Base-by-base conservation (phyloP, 345 rosid species). In the Citrus glauca region DNA sequence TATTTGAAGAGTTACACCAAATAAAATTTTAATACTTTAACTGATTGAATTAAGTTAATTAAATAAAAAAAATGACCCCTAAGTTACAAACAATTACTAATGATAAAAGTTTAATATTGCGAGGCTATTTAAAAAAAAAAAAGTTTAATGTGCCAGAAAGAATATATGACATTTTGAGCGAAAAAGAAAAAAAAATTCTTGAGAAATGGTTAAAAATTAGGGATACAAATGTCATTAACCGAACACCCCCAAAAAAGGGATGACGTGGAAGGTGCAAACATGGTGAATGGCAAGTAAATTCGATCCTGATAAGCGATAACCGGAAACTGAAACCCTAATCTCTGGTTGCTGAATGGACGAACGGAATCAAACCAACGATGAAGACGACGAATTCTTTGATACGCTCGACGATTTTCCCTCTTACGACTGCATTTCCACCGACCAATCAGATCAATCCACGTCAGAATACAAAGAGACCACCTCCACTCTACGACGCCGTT, bases 351-450 rank as follows among this genome's bases (percentile, higher is more conserved):
- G 64, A 64, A 87, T 89, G 89, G 86, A 87, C 10, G 55, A 78
- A 25, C 68, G 75, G 17, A 66, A 24, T 57, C 76, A 67, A 32
- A 35, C 27, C 24, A 27, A 66, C 37, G 66, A 69, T 56, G 37
- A 71, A 40, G 77, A 73, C 17, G 90, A 78, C 24, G 89, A 81
- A 61, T 93, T 95, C 82, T 71, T 77, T 66, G 98, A 91, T 75
- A 90, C 96, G 0, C 73, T 72, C 17, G 94, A 88, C 56, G 90
- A 90, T 33, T 92, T 91, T 72, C 86, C 87, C 2, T 87, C 86
- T 50, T 59, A 82, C 84, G 93, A 90, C 74, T 86, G 87, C 86
- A 4, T 53, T 74, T 40, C 32, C 32, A 25, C 76, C 45, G 82
- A 80, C 48, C 75, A 78, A 79, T 78, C 85, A n/a, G 82, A 80